These are phyloP conservation scores for Gossypium stocksii DNA, from an alignment of 345 rosid species.

Conservation along the genomic window DNA sequence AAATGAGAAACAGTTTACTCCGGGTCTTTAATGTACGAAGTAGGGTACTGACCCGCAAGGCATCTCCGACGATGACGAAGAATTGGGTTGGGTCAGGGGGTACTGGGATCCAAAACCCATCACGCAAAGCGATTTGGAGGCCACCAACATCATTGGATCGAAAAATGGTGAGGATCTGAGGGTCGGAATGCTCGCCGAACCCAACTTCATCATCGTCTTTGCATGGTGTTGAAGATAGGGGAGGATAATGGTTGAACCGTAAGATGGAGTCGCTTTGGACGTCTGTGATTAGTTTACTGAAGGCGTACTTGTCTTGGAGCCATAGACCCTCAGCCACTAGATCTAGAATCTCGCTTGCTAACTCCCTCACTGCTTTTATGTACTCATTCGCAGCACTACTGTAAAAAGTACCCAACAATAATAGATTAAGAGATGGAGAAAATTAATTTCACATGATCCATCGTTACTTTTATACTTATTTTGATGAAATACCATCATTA, in stretches of 20 bases:
- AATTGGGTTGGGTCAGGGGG: conserved; percentile 73
- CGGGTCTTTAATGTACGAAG: too few relatives aligned
- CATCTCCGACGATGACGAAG: conserved; percentile 81
- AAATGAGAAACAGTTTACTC: too few relatives aligned
- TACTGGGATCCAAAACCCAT: conserved; percentile 70
- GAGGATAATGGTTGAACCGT: conserved; percentile 79
- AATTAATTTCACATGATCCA: too few relatives aligned
- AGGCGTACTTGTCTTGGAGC: conserved; percentile 40
- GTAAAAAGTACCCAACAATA: background rate
- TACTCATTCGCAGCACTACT: conserved; percentile 70
- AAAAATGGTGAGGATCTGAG: conserved; percentile 84
- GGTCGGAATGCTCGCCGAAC: conserved; percentile 95
- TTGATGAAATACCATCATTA: too few relatives aligned
- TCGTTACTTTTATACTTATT: too few relatives aligned
- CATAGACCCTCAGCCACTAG: conserved; percentile 66
- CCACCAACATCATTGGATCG: conserved; percentile 91
- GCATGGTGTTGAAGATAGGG: conserved; percentile 20
- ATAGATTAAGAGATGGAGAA: too few relatives aligned
- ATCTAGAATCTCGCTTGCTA: conserved; percentile 76
- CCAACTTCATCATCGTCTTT: conserved; percentile 41
- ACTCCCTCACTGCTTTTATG: conserved; percentile 47
- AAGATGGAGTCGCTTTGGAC: conserved; percentile 65
- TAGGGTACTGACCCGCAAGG: conserved; percentile 51
- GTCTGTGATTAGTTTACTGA: conserved; percentile 68
- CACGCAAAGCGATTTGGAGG: conserved; percentile 59